Conservation (phyloP, 495 filamentous ascomycete genomes). For the Penicillium waksmanii region DNA sequence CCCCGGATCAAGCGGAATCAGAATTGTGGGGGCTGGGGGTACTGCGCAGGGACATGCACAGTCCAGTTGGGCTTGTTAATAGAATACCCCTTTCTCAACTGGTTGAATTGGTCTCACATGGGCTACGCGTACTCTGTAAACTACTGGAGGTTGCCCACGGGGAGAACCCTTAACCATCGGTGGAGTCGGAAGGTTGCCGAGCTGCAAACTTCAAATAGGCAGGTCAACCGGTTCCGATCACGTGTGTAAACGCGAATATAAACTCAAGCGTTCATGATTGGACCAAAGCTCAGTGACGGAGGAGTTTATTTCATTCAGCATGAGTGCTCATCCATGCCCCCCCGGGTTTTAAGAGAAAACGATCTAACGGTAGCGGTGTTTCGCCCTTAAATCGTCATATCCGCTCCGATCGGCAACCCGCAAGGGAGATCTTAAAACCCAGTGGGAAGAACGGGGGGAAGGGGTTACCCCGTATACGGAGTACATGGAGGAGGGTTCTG, state of each 20-base stretch:
- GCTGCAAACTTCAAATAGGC: constrained; percentile 1
- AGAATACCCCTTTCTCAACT: constrained; percentile 14
- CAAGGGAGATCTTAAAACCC: background rate
- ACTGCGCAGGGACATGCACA: constrained; percentile 1
- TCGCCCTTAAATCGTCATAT: background rate
- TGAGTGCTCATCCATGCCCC: background rate
- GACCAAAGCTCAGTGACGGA: background rate
- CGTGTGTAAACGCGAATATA: background rate
- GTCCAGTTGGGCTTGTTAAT: constrained; percentile 13
- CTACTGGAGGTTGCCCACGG: constrained; percentile 10
- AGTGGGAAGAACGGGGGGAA: background rate
- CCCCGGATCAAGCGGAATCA: constrained; percentile 20
- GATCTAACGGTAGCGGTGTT: background rate
- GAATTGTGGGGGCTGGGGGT: constrained; percentile 16
- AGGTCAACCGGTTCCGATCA: constrained; percentile 3
- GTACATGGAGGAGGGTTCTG: background rate
- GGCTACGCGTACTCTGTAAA: background rate
- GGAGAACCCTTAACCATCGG: constrained; percentile 30
- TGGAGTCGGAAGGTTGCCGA: constrained; percentile 25
- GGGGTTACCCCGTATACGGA: background rate
- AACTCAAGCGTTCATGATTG: background rate
- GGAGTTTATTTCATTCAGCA: background rate
- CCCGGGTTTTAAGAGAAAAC: background rate
- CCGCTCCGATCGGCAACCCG: constrained; percentile 3
- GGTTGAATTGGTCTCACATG: background rate